Percentiles rank a stretch among this genome's conserved stretches.
These are phyloP conservation scores for Wallacemonas collosoma DNA, from an alignment of 208 protist species.

Conservation along the genomic window DNA sequence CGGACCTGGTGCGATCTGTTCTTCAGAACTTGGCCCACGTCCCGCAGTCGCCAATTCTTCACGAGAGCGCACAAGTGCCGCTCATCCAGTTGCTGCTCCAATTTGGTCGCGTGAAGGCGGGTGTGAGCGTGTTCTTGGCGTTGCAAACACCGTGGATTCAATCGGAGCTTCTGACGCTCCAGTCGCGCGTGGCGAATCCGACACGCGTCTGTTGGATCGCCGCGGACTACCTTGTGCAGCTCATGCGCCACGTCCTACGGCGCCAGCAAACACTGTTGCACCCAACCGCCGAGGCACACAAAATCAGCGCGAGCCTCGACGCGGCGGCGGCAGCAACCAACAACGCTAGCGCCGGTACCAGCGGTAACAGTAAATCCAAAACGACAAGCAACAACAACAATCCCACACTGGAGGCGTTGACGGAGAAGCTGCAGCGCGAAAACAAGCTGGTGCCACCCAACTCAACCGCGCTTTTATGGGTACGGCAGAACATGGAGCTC, in stretches of 20 bases:
- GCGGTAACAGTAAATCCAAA: neutral
- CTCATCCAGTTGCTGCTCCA: slow-evolving; percentile 77
- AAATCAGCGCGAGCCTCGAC: slow-evolving; percentile 7
- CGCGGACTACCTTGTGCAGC: slow-evolving; percentile 76
- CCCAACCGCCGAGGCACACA: slow-evolving; percentile 24
- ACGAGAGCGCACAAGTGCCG: slow-evolving; percentile 81
- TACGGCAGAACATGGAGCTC: slow-evolving; percentile 63
- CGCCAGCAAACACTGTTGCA: slow-evolving; percentile 71
- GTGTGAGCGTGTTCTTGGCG: slow-evolving; percentile 48
- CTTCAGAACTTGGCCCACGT: slow-evolving; percentile 44
- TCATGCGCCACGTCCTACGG: slow-evolving; percentile 53
- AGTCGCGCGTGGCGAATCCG: slow-evolving; percentile 60
- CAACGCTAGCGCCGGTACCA: neutral
- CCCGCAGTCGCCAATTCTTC: slow-evolving; percentile 66
- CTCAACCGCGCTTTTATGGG: slow-evolving; percentile 78
- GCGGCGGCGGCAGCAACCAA: neutral
- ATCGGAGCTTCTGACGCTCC: slow-evolving; percentile 66
- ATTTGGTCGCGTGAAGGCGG: slow-evolving; percentile 65
- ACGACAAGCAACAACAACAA: neutral
- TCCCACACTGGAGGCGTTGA: neutral
- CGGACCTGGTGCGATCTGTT: slow-evolving; percentile 56
- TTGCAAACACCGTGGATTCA: slow-evolving; percentile 78
- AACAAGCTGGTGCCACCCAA: slow-evolving; percentile 58
- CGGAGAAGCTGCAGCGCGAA: slow-evolving; percentile 11
- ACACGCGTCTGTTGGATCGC: slow-evolving; percentile 56